Base-by-base conservation (phyloP, 2,329 filamentous ascomycete species). In the Epichloe gansuensis region DNA sequence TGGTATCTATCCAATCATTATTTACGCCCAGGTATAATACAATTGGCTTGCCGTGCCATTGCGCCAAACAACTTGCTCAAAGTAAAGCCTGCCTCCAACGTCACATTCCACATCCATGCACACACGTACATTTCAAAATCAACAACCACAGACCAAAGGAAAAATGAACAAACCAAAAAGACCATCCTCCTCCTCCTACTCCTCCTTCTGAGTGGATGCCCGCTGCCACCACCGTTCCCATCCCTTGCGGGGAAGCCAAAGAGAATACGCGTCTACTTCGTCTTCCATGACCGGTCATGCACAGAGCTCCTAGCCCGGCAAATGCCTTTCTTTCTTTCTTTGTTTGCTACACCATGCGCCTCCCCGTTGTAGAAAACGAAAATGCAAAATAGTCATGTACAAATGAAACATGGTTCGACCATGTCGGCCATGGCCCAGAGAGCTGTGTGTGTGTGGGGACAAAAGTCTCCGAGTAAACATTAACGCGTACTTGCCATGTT, bases 181-280 rank as follows among this genome's bases (percentile, higher is more conserved):
- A 21, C 37, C 37, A 12, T 9, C 43, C 43, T 28, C 2, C 5
- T 45, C 8, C 44, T 49, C 21, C 46, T 48, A 3, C 5, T 11
- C 17, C 34, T 48, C 46, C 15, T 12, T 38, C 8, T 12, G 21
- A 46, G 13, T 13, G 21, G 31, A 34, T 46, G 42, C 49, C 12
- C n/a, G 31, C 31, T 31, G 31, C 31, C 28, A 15, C 5, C 8
- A 4, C 38, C 38, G 13, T n/a, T 15, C 9, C 11, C 39, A 3
- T 38, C 31, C 11, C 28, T 31, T 2, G 15, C 41, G 5, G 5
- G 13, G n/a, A 35, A 35, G 9, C 23, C 25, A 13, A 41, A 34
- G n/a, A 44, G 21, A 42, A 50, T n/a, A 43, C 34, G 25, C 51
- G 39, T 25, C 13, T 50, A 39, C 51, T 35, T 47, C 51, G 23